Base-by-base conservation (phyloP, 2,329 filamentous ascomycete species). In the Sarocladium oryzae region DNA sequence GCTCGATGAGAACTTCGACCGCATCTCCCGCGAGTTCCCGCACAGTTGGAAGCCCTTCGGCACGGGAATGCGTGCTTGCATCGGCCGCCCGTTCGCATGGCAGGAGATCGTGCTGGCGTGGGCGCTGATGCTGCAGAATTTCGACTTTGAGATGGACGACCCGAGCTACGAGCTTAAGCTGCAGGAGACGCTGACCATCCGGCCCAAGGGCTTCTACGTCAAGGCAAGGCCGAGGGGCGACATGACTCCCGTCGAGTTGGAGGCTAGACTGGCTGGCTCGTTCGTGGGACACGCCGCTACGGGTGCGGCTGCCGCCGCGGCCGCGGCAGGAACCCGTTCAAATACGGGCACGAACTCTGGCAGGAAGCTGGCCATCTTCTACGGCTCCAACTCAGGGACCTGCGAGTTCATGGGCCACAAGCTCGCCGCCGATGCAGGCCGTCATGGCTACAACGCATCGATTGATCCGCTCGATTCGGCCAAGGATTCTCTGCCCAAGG, bases 31-130 rank as follows among this genome's bases (percentile, higher is more conserved):
- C 8, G 72, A 87, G 5, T 84, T 81, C 26, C 74, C 75, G 13
- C 80, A 79, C 51, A 75, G 76, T 28, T 86, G 81, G 82, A 86
- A 87, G 66, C 85, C 87, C 2, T 91, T 90, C 57, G 88, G 87
- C 1, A 86, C 86, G 53, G 86, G 86, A 1, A 73, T 77, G 55
- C 71, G 87, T 50, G 83, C 72, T 1, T 91, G 86, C 57, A 89
- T 90, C 54, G 87, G 87, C 3, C 72, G 85, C 1, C 75, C 80
- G 0, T 90, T 90, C 61, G 85, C 86, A 1, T 86, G 83, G 82
- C 86, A 91, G 61, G 87, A 91, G 65, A 74, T 78, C 2, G 62
- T 85, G 4, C 67, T 88, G 1, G 75, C 77, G 8, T 70, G 82
- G 57, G 79, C 82, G 0, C 74, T 86, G 57, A 62, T 88, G 11